These are phyloP conservation scores for Neurospora sp. DNA, from an alignment of 495 filamentous ascomycete species.

Conservation along the genomic window DNA sequence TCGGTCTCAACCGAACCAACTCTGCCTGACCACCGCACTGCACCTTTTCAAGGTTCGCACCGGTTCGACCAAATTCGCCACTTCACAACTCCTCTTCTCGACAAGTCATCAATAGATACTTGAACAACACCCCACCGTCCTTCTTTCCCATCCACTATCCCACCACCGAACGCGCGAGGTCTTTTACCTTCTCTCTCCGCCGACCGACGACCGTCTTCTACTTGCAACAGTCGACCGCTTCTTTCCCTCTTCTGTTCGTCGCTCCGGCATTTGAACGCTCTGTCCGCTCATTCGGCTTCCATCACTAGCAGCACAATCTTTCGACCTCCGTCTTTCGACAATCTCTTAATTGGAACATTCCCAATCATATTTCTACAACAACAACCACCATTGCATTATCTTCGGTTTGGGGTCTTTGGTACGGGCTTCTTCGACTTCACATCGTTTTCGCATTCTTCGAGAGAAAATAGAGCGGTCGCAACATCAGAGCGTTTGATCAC, in stretches of 20 bases:
- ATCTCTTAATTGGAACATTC: conserved; percentile 14
- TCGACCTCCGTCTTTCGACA: conserved; percentile 6
- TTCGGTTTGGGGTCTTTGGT: conserved; percentile 10
- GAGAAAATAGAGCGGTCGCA: conserved; percentile 21
- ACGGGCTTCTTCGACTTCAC: conserved; percentile 13
- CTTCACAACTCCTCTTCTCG: background rate
- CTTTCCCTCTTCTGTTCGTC: background rate
- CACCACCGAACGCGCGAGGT: background rate
- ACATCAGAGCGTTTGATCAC: conserved; percentile 22
- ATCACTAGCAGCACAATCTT: conserved; percentile 7
- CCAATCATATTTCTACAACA: conserved; percentile 1
- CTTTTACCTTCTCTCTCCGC: conserved; percentile 11
- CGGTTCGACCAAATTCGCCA: background rate
- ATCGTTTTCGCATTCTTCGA: conserved; percentile 20
- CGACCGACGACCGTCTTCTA: background rate
- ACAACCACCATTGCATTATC: background rate
- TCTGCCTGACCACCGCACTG: background rate
- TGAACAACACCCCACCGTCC: background rate
- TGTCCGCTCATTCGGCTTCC: conserved; percentile 20
- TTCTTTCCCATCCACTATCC: background rate
- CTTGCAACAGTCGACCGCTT: background rate
- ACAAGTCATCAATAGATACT: background rate
- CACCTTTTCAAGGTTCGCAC: background rate
- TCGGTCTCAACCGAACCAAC: background rate
- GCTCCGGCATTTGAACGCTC: conserved; percentile 5